A percentile compares a stretch with the other conserved stretches of the same genome.
These are phyloP conservation scores for Entrophospora sp. DNA, from an alignment of 192 early-diverging fungal species.

Conservation along the genomic window DNA sequence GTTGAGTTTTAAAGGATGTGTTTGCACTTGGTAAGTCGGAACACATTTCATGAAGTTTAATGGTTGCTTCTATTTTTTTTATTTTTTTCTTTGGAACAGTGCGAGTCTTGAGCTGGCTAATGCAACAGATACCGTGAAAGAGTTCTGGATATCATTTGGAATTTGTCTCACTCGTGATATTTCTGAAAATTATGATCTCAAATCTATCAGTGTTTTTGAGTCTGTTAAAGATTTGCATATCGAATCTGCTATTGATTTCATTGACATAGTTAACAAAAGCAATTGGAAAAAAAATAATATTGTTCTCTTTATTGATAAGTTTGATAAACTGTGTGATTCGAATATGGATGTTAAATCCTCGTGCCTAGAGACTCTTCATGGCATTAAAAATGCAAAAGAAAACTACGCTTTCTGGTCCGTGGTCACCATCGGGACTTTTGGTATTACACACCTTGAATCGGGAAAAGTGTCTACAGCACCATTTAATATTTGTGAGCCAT, in stretches of 20 bases:
- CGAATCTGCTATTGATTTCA: constrained; percentile 12
- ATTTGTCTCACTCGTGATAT: neutral
- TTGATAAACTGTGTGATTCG: constrained; percentile 15
- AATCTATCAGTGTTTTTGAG: too few species aligned
- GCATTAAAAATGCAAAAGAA: constrained; percentile 4
- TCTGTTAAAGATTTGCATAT: too few species aligned
- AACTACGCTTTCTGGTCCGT: neutral
- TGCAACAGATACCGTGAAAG: neutral
- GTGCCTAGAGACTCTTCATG: neutral
- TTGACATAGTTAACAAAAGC: neutral
- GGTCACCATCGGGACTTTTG: constrained; percentile 7
- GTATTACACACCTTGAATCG: constrained; percentile 14
- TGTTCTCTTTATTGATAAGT: constrained; percentile 22
- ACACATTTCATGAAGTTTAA: neutral
- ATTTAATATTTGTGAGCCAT: constrained; percentile 10
- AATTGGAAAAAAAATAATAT: neutral
- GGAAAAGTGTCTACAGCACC: neutral
- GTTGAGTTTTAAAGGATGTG: constrained; percentile 1
- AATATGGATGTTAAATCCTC: neutral
- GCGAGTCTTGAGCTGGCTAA: constrained; percentile 1
- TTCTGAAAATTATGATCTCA: neutral
- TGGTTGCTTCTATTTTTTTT: neutral
- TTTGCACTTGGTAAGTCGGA: constrained; percentile 25
- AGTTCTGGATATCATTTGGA: neutral
- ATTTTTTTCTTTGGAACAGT: neutral